Conservation (phyloP, 352 stramenopile species). For the Phytophthora foliorum region DNA sequence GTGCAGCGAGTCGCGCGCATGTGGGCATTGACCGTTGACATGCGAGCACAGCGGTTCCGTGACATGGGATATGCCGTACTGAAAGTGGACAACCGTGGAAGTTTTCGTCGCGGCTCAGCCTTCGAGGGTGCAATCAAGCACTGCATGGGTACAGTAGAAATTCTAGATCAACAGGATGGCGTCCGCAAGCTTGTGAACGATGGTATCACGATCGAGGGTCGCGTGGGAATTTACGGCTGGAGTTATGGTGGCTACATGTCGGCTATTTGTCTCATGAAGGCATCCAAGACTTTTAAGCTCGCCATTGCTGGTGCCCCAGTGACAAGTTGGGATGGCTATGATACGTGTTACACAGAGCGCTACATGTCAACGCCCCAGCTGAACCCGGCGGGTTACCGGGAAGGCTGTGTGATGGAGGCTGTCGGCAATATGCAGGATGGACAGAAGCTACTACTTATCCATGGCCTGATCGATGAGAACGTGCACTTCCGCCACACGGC, state of each 20-base stretch:
- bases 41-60: constrained; percentile 93
- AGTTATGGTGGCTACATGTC: constrained; percentile 99
- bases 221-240: constrained; percentile 98
- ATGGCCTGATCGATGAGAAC: constrained; percentile 98
- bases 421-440: constrained; percentile 91
- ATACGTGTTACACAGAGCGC: constrained; percentile 98
- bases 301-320: constrained; percentile 97
- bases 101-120: constrained; percentile 88
- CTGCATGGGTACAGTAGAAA: constrained; percentile 93
- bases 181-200: constrained; percentile 84
- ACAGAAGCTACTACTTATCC: constrained; percentile 95
- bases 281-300: constrained; percentile 95
- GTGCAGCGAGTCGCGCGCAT: constrained; percentile 95
- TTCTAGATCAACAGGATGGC: constrained; percentile 88
- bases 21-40: constrained; percentile 94
- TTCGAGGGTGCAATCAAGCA: constrained; percentile 96
- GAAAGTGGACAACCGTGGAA: constrained; percentile 97
- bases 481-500: constrained; percentile 98
- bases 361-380: constrained; percentile 97
- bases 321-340: constrained; percentile 98
- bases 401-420: constrained; percentile 94
- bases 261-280: constrained; percentile 96
- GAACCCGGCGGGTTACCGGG: constrained; percentile 93
- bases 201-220: constrained; percentile 88
- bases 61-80: constrained; percentile 96